These are phyloP conservation scores for Plasmodium sp. DNA, from an alignment of 169 alveolate species.

Conservation along the genomic window DNA sequence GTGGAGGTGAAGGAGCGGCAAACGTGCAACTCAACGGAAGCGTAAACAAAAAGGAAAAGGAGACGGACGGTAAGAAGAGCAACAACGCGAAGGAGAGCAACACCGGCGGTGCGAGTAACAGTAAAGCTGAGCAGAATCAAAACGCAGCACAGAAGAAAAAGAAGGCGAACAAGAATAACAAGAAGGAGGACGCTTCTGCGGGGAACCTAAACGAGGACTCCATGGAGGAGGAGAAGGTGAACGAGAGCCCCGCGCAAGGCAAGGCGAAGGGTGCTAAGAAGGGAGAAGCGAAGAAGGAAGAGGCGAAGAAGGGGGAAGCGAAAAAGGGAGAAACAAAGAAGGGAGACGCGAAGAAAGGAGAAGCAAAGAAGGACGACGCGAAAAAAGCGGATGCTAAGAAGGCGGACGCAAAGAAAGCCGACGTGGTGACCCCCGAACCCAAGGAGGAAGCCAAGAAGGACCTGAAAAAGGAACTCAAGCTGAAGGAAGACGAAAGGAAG, in stretches of 20 bases:
- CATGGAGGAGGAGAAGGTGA: neutral
- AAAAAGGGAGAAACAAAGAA: neutral
- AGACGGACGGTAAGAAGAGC: constrained; percentile 8
- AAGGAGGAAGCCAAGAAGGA: constrained; percentile 31
- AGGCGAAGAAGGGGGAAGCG: neutral
- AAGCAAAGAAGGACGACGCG: neutral
- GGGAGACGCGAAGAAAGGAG: neutral
- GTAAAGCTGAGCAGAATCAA: neutral
- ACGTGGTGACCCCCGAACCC: neutral
- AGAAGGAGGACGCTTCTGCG: neutral
- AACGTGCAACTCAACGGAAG: constrained; percentile 26
- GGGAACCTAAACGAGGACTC: neutral
- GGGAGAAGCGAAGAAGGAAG: neutral
- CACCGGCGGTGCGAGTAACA: neutral
- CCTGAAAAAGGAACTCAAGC: constrained; percentile 31
- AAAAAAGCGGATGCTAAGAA: neutral
- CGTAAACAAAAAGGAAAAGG: constrained; percentile 17
- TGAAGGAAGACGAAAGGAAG: constrained; percentile 64
- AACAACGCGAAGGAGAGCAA: constrained; percentile 12
- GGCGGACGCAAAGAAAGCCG: neutral
- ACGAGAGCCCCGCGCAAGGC: neutral
- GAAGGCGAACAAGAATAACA: constrained; percentile 3
- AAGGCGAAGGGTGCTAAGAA: constrained; percentile 12
- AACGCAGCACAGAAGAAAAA: constrained; percentile 11
- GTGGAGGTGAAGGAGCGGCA: neutral